These are phyloP conservation scores for Dioscorea cayenensis DNA, from an alignment of 116 monocot genomes.

Conservation along the genomic window DNA sequence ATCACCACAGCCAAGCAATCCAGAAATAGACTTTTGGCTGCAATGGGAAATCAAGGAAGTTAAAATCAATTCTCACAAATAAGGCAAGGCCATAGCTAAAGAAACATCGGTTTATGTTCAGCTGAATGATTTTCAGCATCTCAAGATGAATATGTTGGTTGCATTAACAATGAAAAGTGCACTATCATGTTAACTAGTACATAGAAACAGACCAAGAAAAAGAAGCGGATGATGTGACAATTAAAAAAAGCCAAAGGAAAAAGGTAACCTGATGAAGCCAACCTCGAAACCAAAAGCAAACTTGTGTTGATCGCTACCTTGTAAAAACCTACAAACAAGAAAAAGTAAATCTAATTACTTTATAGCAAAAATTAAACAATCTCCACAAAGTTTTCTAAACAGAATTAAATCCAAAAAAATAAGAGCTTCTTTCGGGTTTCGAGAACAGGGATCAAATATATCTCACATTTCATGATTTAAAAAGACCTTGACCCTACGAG, in stretches of 20 bases:
- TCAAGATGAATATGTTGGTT: neutral
- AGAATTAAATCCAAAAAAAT: too few species aligned
- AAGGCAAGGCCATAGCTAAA: neutral
- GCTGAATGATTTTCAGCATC: neutral
- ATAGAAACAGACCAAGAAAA: constrained; percentile 21
- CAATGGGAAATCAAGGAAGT: neutral
- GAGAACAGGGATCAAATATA: too few species aligned
- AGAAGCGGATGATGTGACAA: neutral
- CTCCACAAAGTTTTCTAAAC: too few species aligned
- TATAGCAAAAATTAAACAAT: too few species aligned
- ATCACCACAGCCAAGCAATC: neutral
- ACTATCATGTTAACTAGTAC: neutral
- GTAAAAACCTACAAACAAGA: constrained; percentile 74
- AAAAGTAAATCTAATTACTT: too few species aligned
- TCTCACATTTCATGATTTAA: too few species aligned
- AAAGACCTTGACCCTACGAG: too few species aligned
- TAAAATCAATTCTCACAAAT: neutral
- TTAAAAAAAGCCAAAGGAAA: constrained; percentile 11
- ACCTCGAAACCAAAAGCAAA: constrained; percentile 97
- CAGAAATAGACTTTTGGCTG: neutral
- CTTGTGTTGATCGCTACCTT: constrained; percentile 63
- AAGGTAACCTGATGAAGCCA: constrained; percentile 48
- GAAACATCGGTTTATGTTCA: neutral
- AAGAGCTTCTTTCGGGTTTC: too few species aligned
- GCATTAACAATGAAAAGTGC: too few species aligned